phyloP scores from a whole-genome alignment of 495 filamentous ascomycete genomes.

The Neurospora sp. region DNA sequence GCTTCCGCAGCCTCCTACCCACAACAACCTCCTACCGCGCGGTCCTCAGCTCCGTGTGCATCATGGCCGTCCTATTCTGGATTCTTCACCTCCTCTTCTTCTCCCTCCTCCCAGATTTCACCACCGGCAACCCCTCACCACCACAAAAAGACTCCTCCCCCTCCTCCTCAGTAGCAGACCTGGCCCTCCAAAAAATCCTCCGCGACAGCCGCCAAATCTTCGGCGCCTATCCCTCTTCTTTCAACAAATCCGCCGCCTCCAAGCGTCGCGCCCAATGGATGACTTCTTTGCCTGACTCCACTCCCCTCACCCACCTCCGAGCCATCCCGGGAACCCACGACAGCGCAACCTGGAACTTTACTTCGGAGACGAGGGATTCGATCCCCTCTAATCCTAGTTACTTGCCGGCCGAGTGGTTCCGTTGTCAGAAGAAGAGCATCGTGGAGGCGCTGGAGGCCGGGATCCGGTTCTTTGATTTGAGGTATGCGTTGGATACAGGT shows the following conservation, averaged over 20 bases:
- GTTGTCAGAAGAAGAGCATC: constrained; percentile 33
- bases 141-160: not conserved
- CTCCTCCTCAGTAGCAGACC: constrained; percentile 16
- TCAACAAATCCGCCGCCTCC: constrained; percentile 3
- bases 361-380: constrained; percentile 29
- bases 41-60: not conserved
- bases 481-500: constrained; percentile 36
- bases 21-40: not conserved
- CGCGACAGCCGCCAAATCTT: constrained; percentile 33
- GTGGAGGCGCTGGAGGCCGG: constrained; percentile 34
- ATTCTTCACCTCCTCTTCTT: not conserved
- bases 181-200: constrained; percentile 35
- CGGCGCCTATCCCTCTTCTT: constrained; percentile 22
- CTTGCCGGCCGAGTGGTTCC: constrained; percentile 23
- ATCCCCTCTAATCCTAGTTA: constrained; percentile 23
- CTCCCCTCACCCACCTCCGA: constrained; percentile 31
- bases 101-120: not conserved
- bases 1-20: not conserved
- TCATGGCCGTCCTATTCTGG: not conserved
- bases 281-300: constrained; percentile 31
- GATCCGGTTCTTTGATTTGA: constrained; percentile 43
- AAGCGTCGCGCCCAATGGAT: constrained; percentile 33
- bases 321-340: constrained; percentile 48
- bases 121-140: not conserved
- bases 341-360: constrained; percentile 47